phyloP scores from a whole-genome alignment of 2,329 filamentous ascomycete species.

The Cytospora piceicola region DNA sequence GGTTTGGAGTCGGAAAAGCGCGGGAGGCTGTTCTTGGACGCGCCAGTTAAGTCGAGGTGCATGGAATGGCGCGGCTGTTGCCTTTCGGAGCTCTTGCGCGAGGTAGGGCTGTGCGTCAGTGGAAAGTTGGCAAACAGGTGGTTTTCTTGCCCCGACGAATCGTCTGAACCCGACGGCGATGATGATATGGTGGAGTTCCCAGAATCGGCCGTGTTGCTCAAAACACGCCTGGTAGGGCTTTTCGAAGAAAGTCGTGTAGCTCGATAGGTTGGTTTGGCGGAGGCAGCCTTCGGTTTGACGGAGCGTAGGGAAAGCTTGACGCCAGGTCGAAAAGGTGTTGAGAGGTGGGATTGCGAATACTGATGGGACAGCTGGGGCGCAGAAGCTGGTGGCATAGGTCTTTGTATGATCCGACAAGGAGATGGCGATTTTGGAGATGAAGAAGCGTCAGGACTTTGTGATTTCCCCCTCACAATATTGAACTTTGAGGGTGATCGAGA shows the following conservation, averaged over 20 bases:
- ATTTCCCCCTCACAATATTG: conserved; percentile 58
- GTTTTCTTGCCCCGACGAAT: conserved; percentile 51
- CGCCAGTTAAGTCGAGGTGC: conserved; percentile 60
- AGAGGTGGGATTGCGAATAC: conserved; percentile 54
- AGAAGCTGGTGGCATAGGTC: conserved; percentile 49
- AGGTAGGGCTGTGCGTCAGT: conserved; percentile 45
- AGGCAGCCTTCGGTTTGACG: conserved; percentile 62
- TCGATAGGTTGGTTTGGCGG: conserved; percentile 59
- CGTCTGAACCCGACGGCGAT: conserved; percentile 45
- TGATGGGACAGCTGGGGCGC: conserved; percentile 34
- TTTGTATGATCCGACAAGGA: conserved; percentile 43
- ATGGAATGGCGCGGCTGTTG: conserved; percentile 55
- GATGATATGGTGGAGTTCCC: conserved; percentile 67
- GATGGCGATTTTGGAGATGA: conserved; percentile 64
- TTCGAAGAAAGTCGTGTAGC: conserved; percentile 70
- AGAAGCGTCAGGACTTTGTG: conserved; percentile 54
- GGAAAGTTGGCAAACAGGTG: conserved; percentile 37
- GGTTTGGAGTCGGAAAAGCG: conserved; percentile 54
- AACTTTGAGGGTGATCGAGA: conserved; percentile 96
- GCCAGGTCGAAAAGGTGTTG: conserved; percentile 68
- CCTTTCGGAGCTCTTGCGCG: conserved; percentile 53
- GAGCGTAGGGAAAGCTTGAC: conserved; percentile 69
- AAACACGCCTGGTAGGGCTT: conserved; percentile 78
- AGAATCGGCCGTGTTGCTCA: conserved; percentile 71
- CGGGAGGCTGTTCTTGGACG: conserved; percentile 54